These are phyloP conservation scores for Alternaria gaisen DNA, from an alignment of 2,329 filamentous ascomycete genomes.

Conservation along the genomic window DNA sequence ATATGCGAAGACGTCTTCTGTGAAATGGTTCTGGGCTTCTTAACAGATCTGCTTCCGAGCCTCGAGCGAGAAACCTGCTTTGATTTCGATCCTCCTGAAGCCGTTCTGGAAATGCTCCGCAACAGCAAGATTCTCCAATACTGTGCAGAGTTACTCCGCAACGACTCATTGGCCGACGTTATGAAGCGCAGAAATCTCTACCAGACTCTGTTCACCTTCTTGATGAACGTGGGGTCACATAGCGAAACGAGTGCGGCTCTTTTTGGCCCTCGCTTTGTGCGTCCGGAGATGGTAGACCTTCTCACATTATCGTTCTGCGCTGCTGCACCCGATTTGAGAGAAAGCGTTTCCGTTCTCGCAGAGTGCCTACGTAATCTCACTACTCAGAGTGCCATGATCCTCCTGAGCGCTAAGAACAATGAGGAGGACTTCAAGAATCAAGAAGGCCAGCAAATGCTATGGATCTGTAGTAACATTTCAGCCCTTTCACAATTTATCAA, in stretches of 20 bases:
- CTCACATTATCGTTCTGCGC: conserved; percentile 44
- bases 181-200: conserved; percentile 50
- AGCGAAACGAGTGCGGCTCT: conserved; percentile 42
- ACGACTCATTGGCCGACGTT: conserved; percentile 54
- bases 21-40: conserved; percentile 20
- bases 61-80: conserved; percentile 32
- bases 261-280: conserved; percentile 46
- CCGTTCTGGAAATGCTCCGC: conserved; percentile 46
- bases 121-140: conserved; percentile 51
- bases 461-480: conserved; percentile 46
- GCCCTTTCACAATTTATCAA: conserved; percentile 37
- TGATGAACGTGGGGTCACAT: conserved; percentile 46
- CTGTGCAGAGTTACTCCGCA: conserved; percentile 51
- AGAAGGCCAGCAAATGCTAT: conserved; percentile 42
- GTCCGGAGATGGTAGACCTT: conserved; percentile 49
- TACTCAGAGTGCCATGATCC: conserved; percentile 31
- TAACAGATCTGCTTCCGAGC: conserved; percentile 39
- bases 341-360: conserved; percentile 34
- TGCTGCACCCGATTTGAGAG: background rate
- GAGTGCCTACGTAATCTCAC: conserved; percentile 38
- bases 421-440: conserved; percentile 28
- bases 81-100: conserved; percentile 41
- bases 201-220: conserved; percentile 51
- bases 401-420: conserved; percentile 29
- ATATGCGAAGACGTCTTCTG: conserved; percentile 22